These are phyloP conservation scores for Nemania bipapillata DNA, from an alignment of 2,329 filamentous ascomycete species.

Conservation along the genomic window DNA sequence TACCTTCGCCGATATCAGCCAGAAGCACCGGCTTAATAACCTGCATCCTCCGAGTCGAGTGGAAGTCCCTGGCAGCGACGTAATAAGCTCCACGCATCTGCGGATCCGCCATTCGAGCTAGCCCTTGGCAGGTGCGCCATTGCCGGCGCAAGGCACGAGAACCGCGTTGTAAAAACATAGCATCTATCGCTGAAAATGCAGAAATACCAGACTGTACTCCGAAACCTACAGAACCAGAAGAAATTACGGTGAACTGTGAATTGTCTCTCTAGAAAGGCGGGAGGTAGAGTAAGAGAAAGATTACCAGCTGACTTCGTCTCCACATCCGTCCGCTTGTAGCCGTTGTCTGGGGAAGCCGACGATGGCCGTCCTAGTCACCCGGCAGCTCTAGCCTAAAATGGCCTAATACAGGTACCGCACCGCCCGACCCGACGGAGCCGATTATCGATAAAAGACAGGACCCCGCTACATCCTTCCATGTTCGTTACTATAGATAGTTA, in stretches of 20 bases:
- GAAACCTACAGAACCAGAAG: constrained; percentile 19
- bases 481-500: not conserved
- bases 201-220: not conserved
- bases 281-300: constrained; percentile 25
- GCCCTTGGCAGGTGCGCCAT: constrained; percentile 60
- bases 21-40: constrained; percentile 82
- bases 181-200: constrained; percentile 30
- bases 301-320: constrained; percentile 32
- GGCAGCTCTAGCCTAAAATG: not conserved
- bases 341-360: constrained; percentile 46
- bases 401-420: not conserved
- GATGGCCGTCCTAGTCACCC: constrained; percentile 36
- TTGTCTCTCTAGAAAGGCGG: constrained; percentile 18
- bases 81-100: constrained; percentile 46
- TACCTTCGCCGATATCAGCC: constrained; percentile 87
- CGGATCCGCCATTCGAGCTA: constrained; percentile 52
- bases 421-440: not conserved
- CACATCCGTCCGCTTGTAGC: constrained; percentile 48
- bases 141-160: constrained; percentile 63
- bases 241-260: constrained; percentile 30
- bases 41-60: constrained; percentile 60
- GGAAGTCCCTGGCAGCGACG: constrained; percentile 59
- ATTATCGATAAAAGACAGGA: constrained; percentile 37
- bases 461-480: not conserved
- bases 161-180: constrained; percentile 67